Base-by-base conservation (phyloP, 208 protist genomes). In the Porcisia deanei region DNA sequence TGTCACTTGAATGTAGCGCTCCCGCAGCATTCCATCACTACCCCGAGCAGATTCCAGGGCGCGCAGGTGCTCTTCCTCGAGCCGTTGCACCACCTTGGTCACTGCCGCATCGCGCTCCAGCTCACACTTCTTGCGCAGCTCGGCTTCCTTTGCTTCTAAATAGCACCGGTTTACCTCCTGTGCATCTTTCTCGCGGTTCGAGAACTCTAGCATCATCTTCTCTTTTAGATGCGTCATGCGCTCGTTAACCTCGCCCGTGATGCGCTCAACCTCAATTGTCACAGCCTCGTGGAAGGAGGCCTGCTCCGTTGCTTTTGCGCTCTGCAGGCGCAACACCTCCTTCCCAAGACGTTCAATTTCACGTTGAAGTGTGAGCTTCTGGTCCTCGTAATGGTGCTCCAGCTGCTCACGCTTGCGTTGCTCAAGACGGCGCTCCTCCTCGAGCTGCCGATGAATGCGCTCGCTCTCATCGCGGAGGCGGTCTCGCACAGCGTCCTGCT, bases 71-170 rank as follows among this genome's bases (percentile, higher is more conserved):
- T 93, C 85, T 60, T 84, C 77, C 73, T 97, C 85, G 14, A 95
- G 76, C 55, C 81, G 73, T 67, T 88, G 85, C 65, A 93, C 84
- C 37, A 91, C 90, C 59, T 91, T 88, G 22, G 81, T 69, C 16
- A 97, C 85, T 16, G 91, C 89, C 0, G 84, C 75, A 73, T 97
- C 93, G 20, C 91, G 91, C 76, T 97, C 91, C 41, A 85, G 75
- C 79, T 95, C 91, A 58, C 77, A 94, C 53, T 75, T 73, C 37
- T 75, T 73, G 10, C 87, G 88, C 20, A 96, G 52, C 69, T 92
- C 90, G 45, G 82, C 81, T 72, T 97, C 91, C 57, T 85, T 85
- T 1, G 55, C 58, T 6, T 83, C 82, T 22, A 97, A 83, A 67
- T 93, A 84, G 41, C 80, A 60, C 10, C 63, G 73, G 64, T 92